Evolutionary conservation across 768 basidiomycete species (phyloP).

Genomic region (Paxillus involutus): DNA sequence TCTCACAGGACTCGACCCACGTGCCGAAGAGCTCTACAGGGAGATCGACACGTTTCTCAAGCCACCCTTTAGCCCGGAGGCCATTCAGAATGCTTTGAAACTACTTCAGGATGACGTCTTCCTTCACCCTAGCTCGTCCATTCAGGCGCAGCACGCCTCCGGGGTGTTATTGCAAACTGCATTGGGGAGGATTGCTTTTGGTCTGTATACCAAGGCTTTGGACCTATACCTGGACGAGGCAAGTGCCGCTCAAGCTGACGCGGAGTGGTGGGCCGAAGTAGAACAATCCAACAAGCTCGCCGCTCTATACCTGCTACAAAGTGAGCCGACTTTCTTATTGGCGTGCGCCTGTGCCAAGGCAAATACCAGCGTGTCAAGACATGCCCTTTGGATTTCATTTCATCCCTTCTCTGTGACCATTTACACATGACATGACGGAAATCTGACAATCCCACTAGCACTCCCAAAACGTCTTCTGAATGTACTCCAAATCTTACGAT

Average conservation of each 20-base stretch:
- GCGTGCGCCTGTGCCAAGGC: not conserved
- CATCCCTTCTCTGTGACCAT: not conserved
- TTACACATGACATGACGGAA: not conserved
- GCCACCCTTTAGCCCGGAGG: conserved; percentile 18
- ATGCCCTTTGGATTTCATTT: not conserved
- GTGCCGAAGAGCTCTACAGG: conserved; percentile 7
- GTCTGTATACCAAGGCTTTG: conserved; percentile 65
- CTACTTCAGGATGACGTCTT: conserved; percentile 14
- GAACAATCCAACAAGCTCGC: conserved; percentile 58
- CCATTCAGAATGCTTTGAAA: conserved; percentile 14
- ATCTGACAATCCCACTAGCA: conserved; percentile 17
- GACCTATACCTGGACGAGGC: conserved; percentile 68
- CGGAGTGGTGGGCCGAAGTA: conserved; percentile 82
- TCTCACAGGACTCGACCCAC: conserved; percentile 7
- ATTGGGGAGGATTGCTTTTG: conserved; percentile 48
- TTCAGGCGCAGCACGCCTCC: conserved; percentile 1
- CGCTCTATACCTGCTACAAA: conserved; percentile 73
- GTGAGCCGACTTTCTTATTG: conserved; percentile 42
- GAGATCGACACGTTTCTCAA: conserved; percentile 19
- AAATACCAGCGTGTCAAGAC: not conserved
- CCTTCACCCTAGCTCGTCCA: not conserved
- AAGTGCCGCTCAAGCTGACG: conserved; percentile 66
- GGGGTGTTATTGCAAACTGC: conserved; percentile 34
- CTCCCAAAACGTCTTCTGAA: conserved; percentile 24
- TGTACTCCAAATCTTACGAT: conserved; percentile 42